A percentile compares a stretch with the other conserved stretches of the same genome.
phyloP scores from a whole-genome alignment of 2,329 filamentous ascomycete genomes.

The Colletotrichum navitas region DNA sequence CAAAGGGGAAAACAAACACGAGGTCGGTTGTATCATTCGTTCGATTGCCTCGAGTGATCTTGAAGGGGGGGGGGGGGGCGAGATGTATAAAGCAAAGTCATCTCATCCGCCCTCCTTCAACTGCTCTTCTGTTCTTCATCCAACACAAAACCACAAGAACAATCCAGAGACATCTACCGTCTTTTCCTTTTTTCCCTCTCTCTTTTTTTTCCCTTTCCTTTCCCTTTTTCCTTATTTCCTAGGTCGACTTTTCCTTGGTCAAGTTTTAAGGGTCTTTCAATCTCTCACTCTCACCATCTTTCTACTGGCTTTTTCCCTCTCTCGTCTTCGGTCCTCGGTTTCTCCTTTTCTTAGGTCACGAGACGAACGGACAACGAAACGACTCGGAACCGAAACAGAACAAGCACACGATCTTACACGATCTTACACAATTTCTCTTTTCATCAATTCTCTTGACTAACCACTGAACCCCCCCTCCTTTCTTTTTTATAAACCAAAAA shows the following conservation, averaged over 20 bases:
- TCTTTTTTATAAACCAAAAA: no score
- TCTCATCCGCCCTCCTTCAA: background rate
- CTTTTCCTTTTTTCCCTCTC: slow-evolving; percentile 46
- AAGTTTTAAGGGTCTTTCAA: slow-evolving; percentile 44
- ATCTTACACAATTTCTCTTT: background rate
- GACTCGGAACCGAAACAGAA: background rate
- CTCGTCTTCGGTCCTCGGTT: background rate
- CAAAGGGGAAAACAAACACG: background rate
- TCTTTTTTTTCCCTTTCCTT: slow-evolving; percentile 43
- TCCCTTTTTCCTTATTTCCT: slow-evolving; percentile 45
- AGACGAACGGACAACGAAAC: slow-evolving; percentile 14
- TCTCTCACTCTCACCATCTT: slow-evolving; percentile 31
- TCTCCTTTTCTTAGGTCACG: slow-evolving; percentile 4
- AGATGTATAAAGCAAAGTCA: slow-evolving; percentile 35
- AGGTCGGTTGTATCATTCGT: background rate
- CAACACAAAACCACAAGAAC: slow-evolving; percentile 30
- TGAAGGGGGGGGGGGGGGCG: no score
- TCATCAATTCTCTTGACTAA: background rate
- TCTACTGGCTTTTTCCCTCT: slow-evolving; percentile 1
- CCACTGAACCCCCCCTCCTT: background rate
- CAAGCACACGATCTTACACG: background rate
- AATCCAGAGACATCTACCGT: slow-evolving; percentile 41
- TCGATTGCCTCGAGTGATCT: background rate
- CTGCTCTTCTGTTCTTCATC: slow-evolving; percentile 7
- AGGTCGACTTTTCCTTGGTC: slow-evolving; percentile 42